phyloP scores from a whole-genome alignment of 257 asterid genomes.

The Misopates orontium region DNA sequence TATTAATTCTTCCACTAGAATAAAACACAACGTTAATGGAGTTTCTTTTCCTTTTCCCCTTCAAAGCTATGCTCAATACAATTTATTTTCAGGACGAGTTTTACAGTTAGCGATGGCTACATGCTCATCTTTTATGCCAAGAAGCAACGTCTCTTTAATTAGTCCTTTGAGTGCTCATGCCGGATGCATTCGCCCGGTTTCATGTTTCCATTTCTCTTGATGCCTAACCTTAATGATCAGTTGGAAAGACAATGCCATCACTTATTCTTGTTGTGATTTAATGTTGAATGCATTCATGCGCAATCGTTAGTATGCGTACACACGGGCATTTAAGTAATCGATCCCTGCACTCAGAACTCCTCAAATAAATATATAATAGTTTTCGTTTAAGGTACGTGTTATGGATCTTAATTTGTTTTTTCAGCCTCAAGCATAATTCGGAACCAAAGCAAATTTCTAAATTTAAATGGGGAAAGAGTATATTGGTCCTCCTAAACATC shows the following conservation, averaged over 20 bases:
- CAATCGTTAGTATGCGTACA: not conserved
- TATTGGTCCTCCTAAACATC: conserved; percentile 72
- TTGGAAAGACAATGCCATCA: too few relatives aligned
- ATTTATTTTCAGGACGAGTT: not conserved
- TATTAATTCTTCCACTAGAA: not conserved
- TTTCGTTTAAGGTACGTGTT: not conserved
- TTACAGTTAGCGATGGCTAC: not conserved
- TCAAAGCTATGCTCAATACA: not conserved
- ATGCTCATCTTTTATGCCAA: too few relatives aligned
- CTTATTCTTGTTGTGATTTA: too few relatives aligned
- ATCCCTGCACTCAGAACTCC: not conserved
- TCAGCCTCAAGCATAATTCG: not conserved
- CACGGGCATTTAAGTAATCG: not conserved
- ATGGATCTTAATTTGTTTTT: not conserved
- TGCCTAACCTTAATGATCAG: too few relatives aligned
- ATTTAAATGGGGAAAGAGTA: conserved; percentile 67
- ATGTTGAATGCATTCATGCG: not conserved
- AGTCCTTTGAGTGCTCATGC: too few relatives aligned
- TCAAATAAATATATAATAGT: too few relatives aligned
- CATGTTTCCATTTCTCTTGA: too few relatives aligned
- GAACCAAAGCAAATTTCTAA: not conserved
- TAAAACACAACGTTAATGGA: not conserved
- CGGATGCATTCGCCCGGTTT: too few relatives aligned
- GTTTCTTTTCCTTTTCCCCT: not conserved
- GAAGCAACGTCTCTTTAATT: too few relatives aligned